Conservation (phyloP, 1,284 basidiomycete genomes). For the Clitocybe nebularis region DNA sequence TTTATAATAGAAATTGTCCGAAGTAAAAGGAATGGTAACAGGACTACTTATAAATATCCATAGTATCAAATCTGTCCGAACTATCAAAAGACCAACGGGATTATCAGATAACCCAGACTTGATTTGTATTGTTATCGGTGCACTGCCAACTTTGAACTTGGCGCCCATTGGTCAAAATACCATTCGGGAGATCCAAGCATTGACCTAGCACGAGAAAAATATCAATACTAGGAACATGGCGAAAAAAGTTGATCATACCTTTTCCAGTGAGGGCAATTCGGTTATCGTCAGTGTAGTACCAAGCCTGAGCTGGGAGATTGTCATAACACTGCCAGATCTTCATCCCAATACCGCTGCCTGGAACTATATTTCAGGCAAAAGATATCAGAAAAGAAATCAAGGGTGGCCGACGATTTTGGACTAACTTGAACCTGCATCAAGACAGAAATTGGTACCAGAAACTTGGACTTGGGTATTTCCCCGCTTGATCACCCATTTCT, state of each 20-base stretch:
- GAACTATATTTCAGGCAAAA: constrained; percentile 6
- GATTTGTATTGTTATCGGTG: constrained; percentile 15
- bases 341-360: constrained; percentile 15
- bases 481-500: constrained; percentile 26
- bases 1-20: no score
- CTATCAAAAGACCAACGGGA: no score
- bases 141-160: constrained; percentile 19
- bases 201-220: constrained; percentile 6
- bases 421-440: constrained; percentile 27
- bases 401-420: not conserved
- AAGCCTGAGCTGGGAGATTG: constrained; percentile 16
- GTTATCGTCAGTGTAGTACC: constrained; percentile 16
- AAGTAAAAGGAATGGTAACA: no score
- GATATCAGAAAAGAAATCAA: not conserved
- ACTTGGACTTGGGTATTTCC: constrained; percentile 23
- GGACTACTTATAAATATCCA: no score
- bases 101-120: constrained; percentile 15
- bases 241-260: constrained; percentile 8
- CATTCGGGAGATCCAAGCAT: constrained; percentile 18
- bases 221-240: not conserved
- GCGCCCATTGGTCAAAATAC: constrained; percentile 16
- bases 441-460: constrained; percentile 26
- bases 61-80: no score
- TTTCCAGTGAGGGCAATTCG: constrained; percentile 12
- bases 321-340: constrained; percentile 22